A percentile compares a stretch with the other conserved stretches of the same genome.
These are phyloP conservation scores for Carex sylvatica DNA, from an alignment of 202 grass and related monocot species.

Conservation along the genomic window DNA sequence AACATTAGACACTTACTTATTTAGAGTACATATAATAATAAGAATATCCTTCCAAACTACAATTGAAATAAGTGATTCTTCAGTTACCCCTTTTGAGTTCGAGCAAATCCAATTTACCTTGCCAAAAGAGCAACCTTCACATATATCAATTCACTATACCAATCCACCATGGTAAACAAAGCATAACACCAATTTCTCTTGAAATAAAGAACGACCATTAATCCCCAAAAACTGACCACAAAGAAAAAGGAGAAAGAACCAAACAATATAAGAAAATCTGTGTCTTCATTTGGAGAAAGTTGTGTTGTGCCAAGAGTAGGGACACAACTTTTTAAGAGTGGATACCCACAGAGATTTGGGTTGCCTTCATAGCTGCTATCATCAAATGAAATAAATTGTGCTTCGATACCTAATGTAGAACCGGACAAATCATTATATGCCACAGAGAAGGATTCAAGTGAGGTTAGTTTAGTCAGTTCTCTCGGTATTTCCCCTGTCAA, in stretches of 20 bases:
- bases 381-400: slow-evolving; percentile 42
- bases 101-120: neutral
- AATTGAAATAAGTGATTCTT: neutral
- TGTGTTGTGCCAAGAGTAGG: neutral
- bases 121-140: neutral
- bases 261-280: slow-evolving; percentile 18
- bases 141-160: neutral
- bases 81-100: neutral
- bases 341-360: neutral
- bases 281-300: neutral
- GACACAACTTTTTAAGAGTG: slow-evolving; percentile 25
- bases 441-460: neutral
- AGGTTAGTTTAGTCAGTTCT: slow-evolving; percentile 7
- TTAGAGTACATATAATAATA: neutral
- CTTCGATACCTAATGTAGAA: slow-evolving; percentile 15
- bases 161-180: neutral
- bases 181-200: slow-evolving; percentile 14
- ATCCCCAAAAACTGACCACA: slow-evolving; percentile 23
- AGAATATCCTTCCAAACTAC: neutral
- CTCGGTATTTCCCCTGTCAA: slow-evolving; percentile 23
- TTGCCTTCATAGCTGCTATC: slow-evolving; percentile 28
- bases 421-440: slow-evolving; percentile 30
- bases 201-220: slow-evolving; percentile 28
- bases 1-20: neutral
- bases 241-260: slow-evolving; percentile 27